phyloP scores from a whole-genome alignment of 2,329 filamentous ascomycete genomes.

The Paraphoma sp. region DNA sequence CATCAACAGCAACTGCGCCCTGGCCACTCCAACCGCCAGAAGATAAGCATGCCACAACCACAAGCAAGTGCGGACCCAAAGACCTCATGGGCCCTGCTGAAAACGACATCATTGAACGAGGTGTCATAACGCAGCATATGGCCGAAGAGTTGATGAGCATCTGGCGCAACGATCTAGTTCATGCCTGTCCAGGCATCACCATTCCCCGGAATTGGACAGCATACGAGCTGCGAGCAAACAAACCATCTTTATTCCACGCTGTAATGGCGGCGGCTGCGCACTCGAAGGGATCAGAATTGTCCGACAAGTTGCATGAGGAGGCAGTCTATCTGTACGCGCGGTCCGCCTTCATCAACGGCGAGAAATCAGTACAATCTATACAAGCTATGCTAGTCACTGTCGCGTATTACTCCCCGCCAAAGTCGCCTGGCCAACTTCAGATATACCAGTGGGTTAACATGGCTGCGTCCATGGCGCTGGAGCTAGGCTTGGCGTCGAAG shows the following conservation, averaged over 20 bases:
- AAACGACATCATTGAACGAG: constrained; percentile 44
- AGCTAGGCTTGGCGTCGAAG: constrained; percentile 45
- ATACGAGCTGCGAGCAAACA: constrained; percentile 33
- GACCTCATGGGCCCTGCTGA: constrained; percentile 33
- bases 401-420: constrained; percentile 43
- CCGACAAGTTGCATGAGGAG: constrained; percentile 43
- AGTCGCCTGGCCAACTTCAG: constrained; percentile 37
- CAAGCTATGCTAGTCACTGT: constrained; percentile 45
- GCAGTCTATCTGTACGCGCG: constrained; percentile 42
- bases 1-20: constrained; percentile 11
- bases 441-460: constrained; percentile 46
- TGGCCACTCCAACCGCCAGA: constrained; percentile 9
- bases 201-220: constrained; percentile 42
- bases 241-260: constrained; percentile 44
- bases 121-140: constrained; percentile 34
- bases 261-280: constrained; percentile 47
- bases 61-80: constrained; percentile 15
- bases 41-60: constrained; percentile 8
- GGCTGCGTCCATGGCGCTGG: constrained; percentile 45
- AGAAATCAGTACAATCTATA: constrained; percentile 45
- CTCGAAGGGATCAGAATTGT: constrained; percentile 37
- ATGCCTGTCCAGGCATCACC: constrained; percentile 38
- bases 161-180: constrained; percentile 38
- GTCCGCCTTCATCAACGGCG: constrained; percentile 44
- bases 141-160: constrained; percentile 38